phyloP scores from a whole-genome alignment of 2,329 filamentous ascomycete genomes.

The Fusarium illudens region DNA sequence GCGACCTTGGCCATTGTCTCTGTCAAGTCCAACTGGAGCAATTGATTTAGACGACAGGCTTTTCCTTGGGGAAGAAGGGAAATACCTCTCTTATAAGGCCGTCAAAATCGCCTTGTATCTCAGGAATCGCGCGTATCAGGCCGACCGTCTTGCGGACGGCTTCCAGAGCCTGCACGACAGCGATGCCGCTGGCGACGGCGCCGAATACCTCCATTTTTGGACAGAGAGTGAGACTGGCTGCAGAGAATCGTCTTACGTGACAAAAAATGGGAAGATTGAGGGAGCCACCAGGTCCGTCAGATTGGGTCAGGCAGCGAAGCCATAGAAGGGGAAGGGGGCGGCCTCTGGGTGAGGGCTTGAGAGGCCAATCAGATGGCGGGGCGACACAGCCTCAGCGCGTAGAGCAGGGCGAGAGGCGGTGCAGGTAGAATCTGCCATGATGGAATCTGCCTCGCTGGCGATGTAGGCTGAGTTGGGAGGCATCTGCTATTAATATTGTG shows the following conservation, averaged over 20 bases:
- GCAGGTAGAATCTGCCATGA: neutral
- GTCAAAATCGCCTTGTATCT: constrained; percentile 20
- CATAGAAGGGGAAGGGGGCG: neutral
- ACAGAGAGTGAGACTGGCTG: neutral
- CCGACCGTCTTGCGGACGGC: constrained; percentile 11
- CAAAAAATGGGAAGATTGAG: neutral
- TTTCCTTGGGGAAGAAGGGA: neutral
- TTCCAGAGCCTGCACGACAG: constrained; percentile 9
- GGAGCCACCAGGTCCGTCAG: neutral
- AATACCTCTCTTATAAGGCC: constrained; percentile 11
- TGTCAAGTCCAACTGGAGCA: neutral
- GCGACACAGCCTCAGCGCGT: neutral
- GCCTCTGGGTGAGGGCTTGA: neutral
- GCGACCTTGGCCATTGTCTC: neutral
- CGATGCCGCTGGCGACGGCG: constrained; percentile 20
- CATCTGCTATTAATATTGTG: neutral
- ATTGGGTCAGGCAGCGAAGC: neutral
- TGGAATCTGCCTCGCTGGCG: neutral
- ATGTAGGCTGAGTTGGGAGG: neutral
- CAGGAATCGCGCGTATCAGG: constrained; percentile 10
- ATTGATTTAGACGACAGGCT: neutral
- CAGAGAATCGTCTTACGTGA: neutral
- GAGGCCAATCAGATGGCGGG: constrained; percentile 6
- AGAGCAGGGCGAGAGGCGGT: neutral
- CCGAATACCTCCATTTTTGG: constrained; percentile 23